Base-by-base conservation (phyloP, 305 asterid genomes). In the Solanum hybrid region DNA sequence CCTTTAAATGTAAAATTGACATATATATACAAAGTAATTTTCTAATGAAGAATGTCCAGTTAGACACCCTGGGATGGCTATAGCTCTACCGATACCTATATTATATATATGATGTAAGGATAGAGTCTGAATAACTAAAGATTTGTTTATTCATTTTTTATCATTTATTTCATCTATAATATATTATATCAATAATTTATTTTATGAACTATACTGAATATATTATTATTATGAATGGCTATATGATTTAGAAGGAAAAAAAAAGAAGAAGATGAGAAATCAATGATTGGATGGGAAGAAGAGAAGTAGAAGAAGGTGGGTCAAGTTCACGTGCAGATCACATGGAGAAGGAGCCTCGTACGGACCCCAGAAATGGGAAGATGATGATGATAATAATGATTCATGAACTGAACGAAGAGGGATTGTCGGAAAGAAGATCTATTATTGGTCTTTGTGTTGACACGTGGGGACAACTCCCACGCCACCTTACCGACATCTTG, bases 401-500 rank as follows among this genome's bases (percentile, higher is more conserved):
- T 71, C 74, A 71, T 87, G 35, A 75, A 87, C 84, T 87, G 22
- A 87, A 22, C 34, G 89, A 79, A 33, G 85, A 89, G 93, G 92
- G n/a, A 88, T 88, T 92, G 93, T 93, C 95, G 94, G 95, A 89
- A 86, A 33, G 78, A 67, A 88, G 92, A 92, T 89, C 89, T 89
- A 92, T 93, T 85, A 95, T 93, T 92, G 93, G 94, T 71, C 64
- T 91, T 51, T 87, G 51, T 90, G 97, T 94, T 94, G 88, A 93
- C 97, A 96, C 95, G 96, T 95, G 97, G 97, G 88, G 97, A 92
- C 97, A 94, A 93, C 94, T 92, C 61, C 89, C 95, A 93, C 93
- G 93, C 87, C 94, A 89, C 93, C 71, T 89, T 89, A 86, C 96
- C 95, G 90, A 95, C 95, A 94, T 91, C 91, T 90, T 95, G 96